Evolutionary conservation across 129 eudicot genomes (phyloP).

Genomic region (Pulicaria dysenterica): DNA sequence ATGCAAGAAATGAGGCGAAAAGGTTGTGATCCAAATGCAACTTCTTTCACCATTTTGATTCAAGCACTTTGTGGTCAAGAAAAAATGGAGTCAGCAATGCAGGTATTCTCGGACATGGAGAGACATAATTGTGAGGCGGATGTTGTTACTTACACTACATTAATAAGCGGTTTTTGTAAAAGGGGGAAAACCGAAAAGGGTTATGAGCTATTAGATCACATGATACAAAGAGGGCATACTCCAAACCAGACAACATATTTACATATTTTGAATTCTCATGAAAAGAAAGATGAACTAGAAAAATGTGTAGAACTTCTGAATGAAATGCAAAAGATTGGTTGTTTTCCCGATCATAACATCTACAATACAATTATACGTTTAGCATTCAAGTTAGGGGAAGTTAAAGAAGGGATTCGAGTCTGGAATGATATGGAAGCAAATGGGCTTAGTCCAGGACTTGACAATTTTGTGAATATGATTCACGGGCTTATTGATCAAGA

Average conservation of each 20-base stretch:
- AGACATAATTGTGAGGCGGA: constrained; percentile 63
- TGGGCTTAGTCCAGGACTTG: constrained; percentile 55
- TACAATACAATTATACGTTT: constrained; percentile 65
- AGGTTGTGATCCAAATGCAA: constrained; percentile 66
- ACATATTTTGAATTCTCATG: constrained; percentile 61
- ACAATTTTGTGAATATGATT: constrained; percentile 64
- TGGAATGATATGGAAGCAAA: constrained; percentile 67
- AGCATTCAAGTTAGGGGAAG: constrained; percentile 72
- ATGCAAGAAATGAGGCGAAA: constrained; percentile 70
- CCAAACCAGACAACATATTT: constrained; percentile 69
- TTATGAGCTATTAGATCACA: constrained; percentile 57
- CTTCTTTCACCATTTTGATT: constrained; percentile 65
- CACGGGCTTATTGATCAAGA: constrained; percentile 68
- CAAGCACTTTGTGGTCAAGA: constrained; percentile 71
- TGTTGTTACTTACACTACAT: constrained; percentile 61
- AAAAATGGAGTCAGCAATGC: constrained; percentile 75
- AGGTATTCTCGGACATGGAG: constrained; percentile 59
- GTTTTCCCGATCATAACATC: constrained; percentile 50
- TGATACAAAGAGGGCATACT: constrained; percentile 63
- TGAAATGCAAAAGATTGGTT: constrained; percentile 62
- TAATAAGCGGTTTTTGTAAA: constrained; percentile 75
- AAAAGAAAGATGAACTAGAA: constrained; percentile 79
- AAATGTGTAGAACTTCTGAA: constrained; percentile 67
- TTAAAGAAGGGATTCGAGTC: constrained; percentile 54
- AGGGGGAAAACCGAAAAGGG: constrained; percentile 58